phyloP scores from a whole-genome alignment of 129 eudicot species.

The Saposhnikovia divaricata region DNA sequence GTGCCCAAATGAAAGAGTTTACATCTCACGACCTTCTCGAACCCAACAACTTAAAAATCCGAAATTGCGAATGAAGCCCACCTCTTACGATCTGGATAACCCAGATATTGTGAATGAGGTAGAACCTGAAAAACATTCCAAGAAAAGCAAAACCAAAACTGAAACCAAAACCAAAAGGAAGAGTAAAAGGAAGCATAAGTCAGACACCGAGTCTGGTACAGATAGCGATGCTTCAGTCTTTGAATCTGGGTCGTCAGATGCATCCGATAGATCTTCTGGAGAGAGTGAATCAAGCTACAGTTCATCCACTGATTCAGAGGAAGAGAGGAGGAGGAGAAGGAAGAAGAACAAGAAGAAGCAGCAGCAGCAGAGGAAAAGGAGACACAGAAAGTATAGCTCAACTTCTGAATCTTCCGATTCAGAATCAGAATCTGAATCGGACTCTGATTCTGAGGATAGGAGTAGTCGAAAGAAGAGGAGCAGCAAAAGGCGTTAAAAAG shows the following conservation, averaged over 20 bases:
- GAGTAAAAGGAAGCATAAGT: constrained; percentile 82
- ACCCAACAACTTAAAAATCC: constrained; percentile 88
- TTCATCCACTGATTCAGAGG: constrained; percentile 77
- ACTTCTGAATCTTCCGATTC: constrained; percentile 64
- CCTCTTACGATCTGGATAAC: constrained; percentile 56
- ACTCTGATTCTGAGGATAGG: constrained; percentile 68
- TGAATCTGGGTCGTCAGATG: constrained; percentile 56
- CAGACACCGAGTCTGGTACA: constrained; percentile 56
- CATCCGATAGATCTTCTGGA: constrained; percentile 59
- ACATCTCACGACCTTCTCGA: constrained; percentile 88
- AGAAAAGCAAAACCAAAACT: constrained; percentile 51
- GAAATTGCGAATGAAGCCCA: constrained; percentile 60
- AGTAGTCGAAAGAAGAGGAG: constrained; percentile 53
- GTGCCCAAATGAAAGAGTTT: constrained; percentile 87
- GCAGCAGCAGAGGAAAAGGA: constrained; percentile 59
- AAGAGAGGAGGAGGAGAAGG: constrained; percentile 60
- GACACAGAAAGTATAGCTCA: constrained; percentile 55
- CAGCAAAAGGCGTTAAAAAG: constrained; percentile 44
- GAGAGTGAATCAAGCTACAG: constrained; percentile 68
- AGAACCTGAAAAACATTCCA: constrained; percentile 35
- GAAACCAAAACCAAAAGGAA: constrained; percentile 50
- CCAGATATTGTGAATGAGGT: constrained; percentile 43
- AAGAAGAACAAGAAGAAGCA: constrained; percentile 36
- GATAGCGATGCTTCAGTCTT: constrained; percentile 87
- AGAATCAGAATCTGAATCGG: constrained; percentile 52